Base-by-base conservation (phyloP, 805 yeast genomes). In the Suhomyces xylopsoci region DNA sequence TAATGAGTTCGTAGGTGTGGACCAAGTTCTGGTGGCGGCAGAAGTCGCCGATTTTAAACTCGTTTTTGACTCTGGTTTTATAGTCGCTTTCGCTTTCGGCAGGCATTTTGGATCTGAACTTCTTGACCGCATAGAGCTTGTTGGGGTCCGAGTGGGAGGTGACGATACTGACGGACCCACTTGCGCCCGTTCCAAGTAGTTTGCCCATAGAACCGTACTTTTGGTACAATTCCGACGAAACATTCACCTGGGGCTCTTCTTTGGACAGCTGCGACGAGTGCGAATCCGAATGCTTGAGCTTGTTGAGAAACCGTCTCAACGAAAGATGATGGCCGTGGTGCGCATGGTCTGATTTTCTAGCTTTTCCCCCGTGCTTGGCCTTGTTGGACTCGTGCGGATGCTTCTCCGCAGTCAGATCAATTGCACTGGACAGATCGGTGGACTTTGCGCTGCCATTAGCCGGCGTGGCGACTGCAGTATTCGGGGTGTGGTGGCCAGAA, bases 111-210 rank as follows among this genome's bases (percentile, higher is more conserved):
- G 87, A 72, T 55, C 96, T 78, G 67, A 93, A 91, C 68, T 89
- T 88, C 71, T 92, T 92, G 50, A 93, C 88, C 0, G 98, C 98
- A 69, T 81, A 90, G 4, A 89, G 66, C 32, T 55, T 81, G 78
- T 28, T 50, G 47, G 7, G 68, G 59, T 82, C 80, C 57, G 84
- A 85, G 28, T 81, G 77, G 49, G 87, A 80, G 53, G 82, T 81
- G 54, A 91, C 87, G 50, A 90, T 78, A 42, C 87, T 81, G n/a
- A 92, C 98, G 0, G 94, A 86, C 1, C 98, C 97, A 22, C 96
- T 92, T 1, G 97, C 97, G 12, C 98, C 98, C 53, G 92, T 84
- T 20, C 98, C 98, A 48, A 90, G 74, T 20, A 86, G 74, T 56
- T 80, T 80, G 10, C 96, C 96, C 22, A 83, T 77, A 6, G 65